Base-by-base conservation (phyloP, 2,329 filamentous ascomycete genomes). In the Stagonosporopsis cucurbitacearum region DNA sequence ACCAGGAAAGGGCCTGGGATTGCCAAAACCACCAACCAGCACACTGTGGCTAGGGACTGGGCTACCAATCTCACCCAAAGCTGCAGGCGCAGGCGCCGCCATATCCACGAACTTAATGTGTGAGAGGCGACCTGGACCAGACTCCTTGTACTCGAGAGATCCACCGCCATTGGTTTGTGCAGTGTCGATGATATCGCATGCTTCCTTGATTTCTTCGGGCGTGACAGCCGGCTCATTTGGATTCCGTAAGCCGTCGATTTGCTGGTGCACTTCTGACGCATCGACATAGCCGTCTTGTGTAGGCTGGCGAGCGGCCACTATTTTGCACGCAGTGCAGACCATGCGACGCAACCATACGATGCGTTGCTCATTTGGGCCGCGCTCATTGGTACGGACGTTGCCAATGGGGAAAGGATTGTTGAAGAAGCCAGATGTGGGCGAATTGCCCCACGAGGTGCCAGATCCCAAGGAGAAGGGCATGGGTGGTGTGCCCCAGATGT, bases 101-200 rank as follows among this genome's bases (percentile, higher is more conserved):
- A 59, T 54, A 25, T 75, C 73, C 45, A 78, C 75, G 62, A 78
- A 81, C 60, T 77, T 80, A 62, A 82, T 78, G 42, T 69, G 64
- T 4, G 75, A 71, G 35, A 77, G 69, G 15, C 64, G 65, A 7
- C 70, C 69, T n/a, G 57, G 62, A 4, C 75, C 79, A 44, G 86
- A 83, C 35, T 82, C 81, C 58, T 83, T 84, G 60, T 90, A 82
- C 30, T 90, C 86, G 69, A 99, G 96, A 23, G 84, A 88, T n/a
- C 95, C 95, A 40, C 94, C 94, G 41, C 95, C 95, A 67, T 98
- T 72, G 23, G 57, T 98, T 56, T 88, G 86, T 2, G 80, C 73
- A 67, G 89, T 96, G 54, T 95, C 95, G 72, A 96, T 91, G 0
- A 94, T 96, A 67, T 98, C 94, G 73, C 91, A 95, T 55, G 96